Evolutionary conservation across 116 monocot species (phyloP).

Genomic region (Phalaenopsis hybrid): DNA sequence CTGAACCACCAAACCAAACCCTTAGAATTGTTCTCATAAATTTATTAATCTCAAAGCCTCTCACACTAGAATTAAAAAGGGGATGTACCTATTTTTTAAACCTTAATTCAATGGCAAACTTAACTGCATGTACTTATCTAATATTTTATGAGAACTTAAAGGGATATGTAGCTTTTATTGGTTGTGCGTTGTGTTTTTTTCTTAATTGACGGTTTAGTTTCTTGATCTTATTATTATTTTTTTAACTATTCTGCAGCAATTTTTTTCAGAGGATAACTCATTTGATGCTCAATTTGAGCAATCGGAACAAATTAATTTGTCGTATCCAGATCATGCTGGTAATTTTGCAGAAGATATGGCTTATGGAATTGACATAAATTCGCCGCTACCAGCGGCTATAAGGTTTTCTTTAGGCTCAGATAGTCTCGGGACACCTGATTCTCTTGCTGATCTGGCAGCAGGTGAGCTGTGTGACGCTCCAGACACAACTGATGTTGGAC

Average conservation of each 20-base stretch:
- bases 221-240: not conserved
- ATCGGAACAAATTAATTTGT: slow-evolving; percentile 6
- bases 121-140: too few species aligned
- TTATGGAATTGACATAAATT: slow-evolving; percentile 27
- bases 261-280: slow-evolving; percentile 10
- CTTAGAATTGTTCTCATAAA: too few species aligned
- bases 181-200: not conserved
- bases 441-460: not conserved
- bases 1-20: too few species aligned
- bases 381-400: not conserved
- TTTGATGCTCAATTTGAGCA: slow-evolving; percentile 15
- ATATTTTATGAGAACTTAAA: too few species aligned
- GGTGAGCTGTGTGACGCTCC: not conserved
- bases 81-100: too few species aligned
- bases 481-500: slow-evolving; percentile 4
- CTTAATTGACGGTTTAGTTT: not conserved
- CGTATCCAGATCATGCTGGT: slow-evolving; percentile 11
- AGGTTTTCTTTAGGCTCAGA: slow-evolving; percentile 42
- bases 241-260: slow-evolving; percentile 11
- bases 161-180: too few species aligned
- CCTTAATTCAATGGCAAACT: too few species aligned
- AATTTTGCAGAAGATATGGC: slow-evolving; percentile 12
- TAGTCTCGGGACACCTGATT: slow-evolving; percentile 35
- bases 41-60: too few species aligned
- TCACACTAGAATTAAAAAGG: too few species aligned